Conservation (phyloP, 2,329 filamentous ascomycete genomes). For the Hymenoscyphus fraxineus region DNA sequence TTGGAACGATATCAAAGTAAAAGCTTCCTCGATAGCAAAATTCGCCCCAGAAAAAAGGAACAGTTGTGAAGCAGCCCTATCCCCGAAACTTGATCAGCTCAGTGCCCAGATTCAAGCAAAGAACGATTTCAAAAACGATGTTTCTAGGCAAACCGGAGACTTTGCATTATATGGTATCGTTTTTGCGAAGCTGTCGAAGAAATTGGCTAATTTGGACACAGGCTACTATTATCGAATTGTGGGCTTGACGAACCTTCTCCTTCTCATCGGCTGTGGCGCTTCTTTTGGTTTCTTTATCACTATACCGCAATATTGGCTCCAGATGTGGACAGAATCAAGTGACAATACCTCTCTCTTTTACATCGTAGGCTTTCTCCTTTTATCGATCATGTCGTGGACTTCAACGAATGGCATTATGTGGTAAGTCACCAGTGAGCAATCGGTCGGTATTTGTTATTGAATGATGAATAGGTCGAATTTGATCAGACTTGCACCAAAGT, state of each 20-base stretch:
- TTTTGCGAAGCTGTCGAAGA: not conserved
- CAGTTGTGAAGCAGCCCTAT: conserved; percentile 17
- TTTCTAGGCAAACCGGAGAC: conserved; percentile 27
- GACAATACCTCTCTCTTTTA: conserved; percentile 32
- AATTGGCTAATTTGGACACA: conserved; percentile 6
- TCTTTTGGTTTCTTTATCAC: conserved; percentile 16
- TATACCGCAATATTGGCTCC: conserved; percentile 19
- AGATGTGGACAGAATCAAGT: conserved; percentile 15
- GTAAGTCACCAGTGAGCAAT: conserved; percentile 26
- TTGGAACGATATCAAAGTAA: conserved; percentile 25
- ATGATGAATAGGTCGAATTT: conserved; percentile 32
- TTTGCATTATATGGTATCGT: conserved; percentile 21
- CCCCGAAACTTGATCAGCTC: conserved; percentile 18
- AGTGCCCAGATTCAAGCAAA: conserved; percentile 17
- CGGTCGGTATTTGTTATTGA: not conserved
- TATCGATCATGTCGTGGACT: conserved; percentile 37
- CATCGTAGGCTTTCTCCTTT: conserved; percentile 36
- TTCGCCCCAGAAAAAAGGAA: conserved; percentile 27
- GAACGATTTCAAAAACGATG: conserved; percentile 24
- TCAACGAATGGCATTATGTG: conserved; percentile 38
- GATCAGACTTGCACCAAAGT: conserved; percentile 38
- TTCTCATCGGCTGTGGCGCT: conserved; percentile 6
- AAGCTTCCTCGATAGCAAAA: conserved; percentile 22
- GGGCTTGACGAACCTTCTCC: conserved; percentile 9
- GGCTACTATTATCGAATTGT: conserved; percentile 14